Evolutionary conservation across 345 rosid genomes (phyloP).

Genomic region (Populus deltoides): DNA sequence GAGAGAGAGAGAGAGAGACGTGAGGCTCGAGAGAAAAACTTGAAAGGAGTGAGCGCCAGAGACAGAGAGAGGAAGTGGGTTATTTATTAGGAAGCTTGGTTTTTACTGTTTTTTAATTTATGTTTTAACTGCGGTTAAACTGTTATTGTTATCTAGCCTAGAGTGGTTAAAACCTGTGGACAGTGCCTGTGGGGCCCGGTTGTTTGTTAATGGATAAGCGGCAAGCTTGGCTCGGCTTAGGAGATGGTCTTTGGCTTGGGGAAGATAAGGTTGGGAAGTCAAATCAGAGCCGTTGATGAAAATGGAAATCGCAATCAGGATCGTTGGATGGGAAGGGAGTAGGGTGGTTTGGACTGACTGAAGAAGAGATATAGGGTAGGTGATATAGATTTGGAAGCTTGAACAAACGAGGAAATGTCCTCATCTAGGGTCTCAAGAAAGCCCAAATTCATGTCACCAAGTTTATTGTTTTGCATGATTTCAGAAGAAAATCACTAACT

Average conservation of each 20-base stretch:
- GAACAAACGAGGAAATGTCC: too few species aligned
- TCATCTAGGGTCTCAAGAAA: too few species aligned
- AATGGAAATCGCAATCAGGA: background rate
- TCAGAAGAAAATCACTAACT: too few species aligned
- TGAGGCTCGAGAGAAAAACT: slow-evolving; percentile 45
- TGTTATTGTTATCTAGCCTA: background rate
- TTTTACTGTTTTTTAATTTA: slow-evolving; percentile 1
- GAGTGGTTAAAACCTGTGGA: background rate
- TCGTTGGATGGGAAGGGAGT: background rate
- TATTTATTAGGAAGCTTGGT: slow-evolving; percentile 32
- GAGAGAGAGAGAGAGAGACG: slow-evolving; percentile 16
- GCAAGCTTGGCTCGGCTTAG: slow-evolving; percentile 1
- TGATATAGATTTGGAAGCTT: too few species aligned
- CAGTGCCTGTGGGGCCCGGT: slow-evolving; percentile 13
- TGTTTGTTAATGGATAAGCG: background rate
- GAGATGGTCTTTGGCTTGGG: too few species aligned
- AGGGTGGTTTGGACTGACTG: too few species aligned
- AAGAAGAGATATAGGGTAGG: too few species aligned
- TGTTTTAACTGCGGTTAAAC: slow-evolving; percentile 16
- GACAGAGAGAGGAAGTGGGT: slow-evolving; percentile 9
- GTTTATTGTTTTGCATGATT: too few species aligned
- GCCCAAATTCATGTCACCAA: too few species aligned
- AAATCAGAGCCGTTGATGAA: slow-evolving; percentile 7
- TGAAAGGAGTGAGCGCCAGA: slow-evolving; percentile 61
- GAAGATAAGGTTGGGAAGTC: background rate